A percentile compares a stretch with the other conserved stretches of the same genome.
Evolutionary conservation across 495 filamentous ascomycete genomes (phyloP).

Genomic region (Lichina pygmaea): DNA sequence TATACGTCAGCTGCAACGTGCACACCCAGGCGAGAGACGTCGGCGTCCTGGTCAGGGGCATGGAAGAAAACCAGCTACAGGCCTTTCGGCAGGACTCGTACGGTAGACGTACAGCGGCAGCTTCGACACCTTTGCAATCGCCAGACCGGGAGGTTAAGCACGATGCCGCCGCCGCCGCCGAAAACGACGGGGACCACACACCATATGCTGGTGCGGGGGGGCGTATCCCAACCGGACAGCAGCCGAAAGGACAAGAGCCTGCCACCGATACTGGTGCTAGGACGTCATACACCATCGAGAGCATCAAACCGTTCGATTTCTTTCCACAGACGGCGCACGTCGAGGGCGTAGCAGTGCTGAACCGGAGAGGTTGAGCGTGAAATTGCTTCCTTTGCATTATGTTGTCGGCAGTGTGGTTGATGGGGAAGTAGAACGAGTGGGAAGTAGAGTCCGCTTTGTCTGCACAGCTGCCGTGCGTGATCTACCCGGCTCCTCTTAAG

Average conservation of each 20-base stretch:
- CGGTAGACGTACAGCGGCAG: too few relatives aligned
- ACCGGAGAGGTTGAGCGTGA: not conserved
- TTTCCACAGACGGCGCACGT: conserved; percentile 97
- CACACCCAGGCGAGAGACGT: conserved; percentile 92
- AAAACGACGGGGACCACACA: not conserved
- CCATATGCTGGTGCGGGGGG: conserved; percentile 9
- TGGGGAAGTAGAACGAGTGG: too few relatives aligned
- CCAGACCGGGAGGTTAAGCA: too few relatives aligned
- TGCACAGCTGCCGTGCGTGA: too few relatives aligned
- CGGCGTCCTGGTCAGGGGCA: conserved; percentile 47
- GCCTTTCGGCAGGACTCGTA: too few relatives aligned
- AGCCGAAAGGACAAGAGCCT: conserved; percentile 8
- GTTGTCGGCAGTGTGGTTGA: too few relatives aligned
- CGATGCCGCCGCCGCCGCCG: not conserved
- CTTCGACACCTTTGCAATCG: too few relatives aligned
- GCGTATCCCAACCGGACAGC: conserved; percentile 4
- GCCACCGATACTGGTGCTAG: conserved; percentile 11
- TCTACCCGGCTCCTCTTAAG: too few relatives aligned
- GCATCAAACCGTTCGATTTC: conserved; percentile 82
- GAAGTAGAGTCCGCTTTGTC: too few relatives aligned
- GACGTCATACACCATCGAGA: conserved; percentile 65
- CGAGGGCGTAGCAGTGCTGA: conserved; percentile 57
- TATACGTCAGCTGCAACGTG: conserved; percentile 94
- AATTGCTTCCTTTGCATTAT: too few relatives aligned
- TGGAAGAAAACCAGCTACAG: conserved; percentile 6